Evolutionary conservation across 441 rosid genomes (phyloP).

Genomic region (Flueggea neowawraea): DNA sequence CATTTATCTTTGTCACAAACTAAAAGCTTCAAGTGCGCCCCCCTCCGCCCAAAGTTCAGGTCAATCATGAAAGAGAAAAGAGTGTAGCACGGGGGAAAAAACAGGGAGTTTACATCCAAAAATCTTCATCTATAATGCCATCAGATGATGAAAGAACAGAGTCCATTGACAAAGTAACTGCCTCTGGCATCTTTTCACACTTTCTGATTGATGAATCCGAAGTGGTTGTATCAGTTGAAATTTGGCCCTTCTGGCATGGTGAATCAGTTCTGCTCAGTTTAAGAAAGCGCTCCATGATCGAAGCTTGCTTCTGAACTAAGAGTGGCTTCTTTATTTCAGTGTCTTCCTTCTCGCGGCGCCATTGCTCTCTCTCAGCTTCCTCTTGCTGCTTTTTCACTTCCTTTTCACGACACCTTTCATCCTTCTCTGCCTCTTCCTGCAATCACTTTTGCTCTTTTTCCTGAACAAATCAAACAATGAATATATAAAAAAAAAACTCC

Average conservation of each 20-base stretch:
- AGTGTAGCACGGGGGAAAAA: constrained; percentile 1
- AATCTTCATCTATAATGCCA: constrained; percentile 38
- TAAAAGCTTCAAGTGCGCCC: constrained; percentile 2
- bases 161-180: constrained; percentile 59
- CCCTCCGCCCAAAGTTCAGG: background rate
- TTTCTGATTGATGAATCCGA: constrained; percentile 18
- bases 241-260: constrained; percentile 25
- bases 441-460: constrained; percentile 67
- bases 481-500: background rate
- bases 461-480: constrained; percentile 26
- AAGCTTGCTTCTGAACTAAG: constrained; percentile 76
- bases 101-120: constrained; percentile 49
- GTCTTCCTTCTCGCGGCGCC: constrained; percentile 69
- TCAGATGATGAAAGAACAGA: constrained; percentile 43
- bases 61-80: background rate
- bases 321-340: constrained; percentile 59
- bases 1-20: constrained; percentile 12
- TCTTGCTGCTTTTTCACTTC: constrained; percentile 77
- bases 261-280: constrained; percentile 50
- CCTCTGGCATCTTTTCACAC: constrained; percentile 32
- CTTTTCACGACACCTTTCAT: constrained; percentile 56
- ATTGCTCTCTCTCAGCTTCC: constrained; percentile 71
- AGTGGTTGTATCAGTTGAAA: constrained; percentile 25
- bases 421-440: constrained; percentile 59
- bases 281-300: constrained; percentile 84